Base-by-base conservation (phyloP, 257 asterid species). In the Perilla frutescens region DNA sequence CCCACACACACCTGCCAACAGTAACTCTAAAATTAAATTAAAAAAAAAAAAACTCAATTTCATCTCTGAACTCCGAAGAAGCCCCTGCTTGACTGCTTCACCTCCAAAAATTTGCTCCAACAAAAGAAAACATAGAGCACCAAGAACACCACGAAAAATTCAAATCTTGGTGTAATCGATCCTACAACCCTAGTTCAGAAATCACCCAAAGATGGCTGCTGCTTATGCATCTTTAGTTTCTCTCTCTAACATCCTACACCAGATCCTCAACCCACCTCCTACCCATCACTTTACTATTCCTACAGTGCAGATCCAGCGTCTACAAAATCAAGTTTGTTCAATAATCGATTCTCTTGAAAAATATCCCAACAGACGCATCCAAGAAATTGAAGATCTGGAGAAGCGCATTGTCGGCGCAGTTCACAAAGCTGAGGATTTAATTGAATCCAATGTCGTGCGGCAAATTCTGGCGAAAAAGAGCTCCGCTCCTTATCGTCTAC, bases 191-290 rank as follows among this genome's bases (percentile, higher is more conserved):
- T 40, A 40, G 7, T 34, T 34, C 3, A 34, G 37, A 34, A 34
- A 34, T 34, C 37, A 34, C 1, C 7, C 41, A 6, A 13, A 20
- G 56, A 68, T 60, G 15, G 66, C 81, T 9, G 66, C 76, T 14
- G 59, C 59, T 14, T 76, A 76, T 67, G 73, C 76, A 36, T 65
- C 77, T 68, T 37, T 68, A n/a, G 58, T 70, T 68, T 80, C 84
- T 53, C 79, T 80, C 72, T 39, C 59, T 48, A 20, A 73, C 1
- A 26, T 62, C 3, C 70, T 80, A 0, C 66, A 76, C 49, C 40
- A 68, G n/a, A 14, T 76, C 36, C 70, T 58, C 4, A 62, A 59
- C 26, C 29, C 76, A 49, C 77, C 79, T 26, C 20, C 72, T 8
- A 12, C 37, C 5, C 20, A 31, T 40, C 62, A 36, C 3, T 12